Evolutionary conservation across 331 rosid genomes (phyloP), one percentile per base, ranked within the genome.

Genomic region (Malus hybrid): DNA sequence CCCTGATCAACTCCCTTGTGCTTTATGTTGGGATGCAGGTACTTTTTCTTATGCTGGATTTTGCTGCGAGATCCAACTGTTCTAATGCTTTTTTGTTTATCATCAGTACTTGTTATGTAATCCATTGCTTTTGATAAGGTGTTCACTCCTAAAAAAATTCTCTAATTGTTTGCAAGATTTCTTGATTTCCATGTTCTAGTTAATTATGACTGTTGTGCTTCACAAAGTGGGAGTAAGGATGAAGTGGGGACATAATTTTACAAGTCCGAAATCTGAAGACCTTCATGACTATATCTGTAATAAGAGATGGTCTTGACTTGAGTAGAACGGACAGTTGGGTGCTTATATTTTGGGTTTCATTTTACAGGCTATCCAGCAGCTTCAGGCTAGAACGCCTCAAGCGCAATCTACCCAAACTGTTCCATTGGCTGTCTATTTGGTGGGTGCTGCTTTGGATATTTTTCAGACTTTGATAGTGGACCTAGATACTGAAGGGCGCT

Each of bases 1-100:
- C 98, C 7, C 79, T 92, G 81, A 90, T 95, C 76, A 95, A 95
- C 88, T 92, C 99, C 52, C 96, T 95, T 29, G 98, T 95, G 78
- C 88, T 90, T 22, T 89, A 90, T 66, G 98, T 95, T 29, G 99
- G 99, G 76, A 95, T 95, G 93, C 99, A 90, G 99, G 99, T 95
- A 82, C 62, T 71, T 44, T 14, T 72, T 66, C 65, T 36, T 53
- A 5, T 52, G 62, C 60, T 22, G 36, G 7, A 36, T n/a, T 63
- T 14, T 62, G 42, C 68, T 63, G 5, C 3, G 6, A 30, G 39
- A 20, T 26, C 6, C 34, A 24, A 36, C 33, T 20, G 46, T 18
- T 74, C 6, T 68, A 44, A 44, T 19, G 6, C 19, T 28, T 48
- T 28, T 72, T 8, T 72, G 33, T 55, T 71, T 71, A 11, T 7